Conservation (phyloP, 805 yeast genomes). For the Ogataea ganodermae region DNA sequence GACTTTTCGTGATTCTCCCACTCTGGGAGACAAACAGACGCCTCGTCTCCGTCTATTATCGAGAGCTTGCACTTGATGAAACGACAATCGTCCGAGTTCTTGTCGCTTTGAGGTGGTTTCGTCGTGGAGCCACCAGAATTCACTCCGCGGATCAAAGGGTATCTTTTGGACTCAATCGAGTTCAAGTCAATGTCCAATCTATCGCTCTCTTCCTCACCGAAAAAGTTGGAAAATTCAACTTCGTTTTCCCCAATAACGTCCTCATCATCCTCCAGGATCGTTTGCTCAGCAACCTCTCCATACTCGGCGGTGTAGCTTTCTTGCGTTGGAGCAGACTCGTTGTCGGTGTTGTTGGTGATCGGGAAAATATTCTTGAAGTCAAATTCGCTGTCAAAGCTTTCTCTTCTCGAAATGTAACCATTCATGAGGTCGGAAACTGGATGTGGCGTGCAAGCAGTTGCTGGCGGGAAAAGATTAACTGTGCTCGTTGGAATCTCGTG, state of each 20-base stretch:
- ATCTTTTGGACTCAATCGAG: slow-evolving; percentile 26
- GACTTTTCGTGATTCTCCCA: slow-evolving; percentile 49
- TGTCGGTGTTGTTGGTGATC: slow-evolving; percentile 1
- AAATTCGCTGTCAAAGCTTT: slow-evolving; percentile 26
- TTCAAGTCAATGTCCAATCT: slow-evolving; percentile 12
- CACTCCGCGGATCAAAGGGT: slow-evolving; percentile 54
- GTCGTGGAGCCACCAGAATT: slow-evolving; percentile 60
- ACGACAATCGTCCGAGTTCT: slow-evolving; percentile 28
- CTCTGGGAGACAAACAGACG: slow-evolving; percentile 50
- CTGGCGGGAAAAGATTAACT: slow-evolving; percentile 32
- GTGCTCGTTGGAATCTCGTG: slow-evolving; percentile 1
- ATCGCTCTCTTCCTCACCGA: slow-evolving; percentile 6
- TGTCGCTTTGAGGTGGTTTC: slow-evolving; percentile 50
- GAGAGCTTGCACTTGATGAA: slow-evolving; percentile 50
- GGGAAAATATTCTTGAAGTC: slow-evolving; percentile 20
- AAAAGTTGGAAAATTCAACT: slow-evolving; percentile 19
- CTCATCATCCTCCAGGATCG: slow-evolving; percentile 9
- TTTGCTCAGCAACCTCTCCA: slow-evolving; percentile 9
- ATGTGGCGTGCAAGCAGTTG: slow-evolving; percentile 35
- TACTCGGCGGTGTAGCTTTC: slow-evolving; percentile 3
- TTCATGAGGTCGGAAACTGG: slow-evolving; percentile 15
- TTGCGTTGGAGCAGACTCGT: slow-evolving; percentile 1
- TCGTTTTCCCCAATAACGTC: slow-evolving; percentile 21
- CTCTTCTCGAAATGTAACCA: slow-evolving; percentile 23
- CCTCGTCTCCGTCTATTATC: slow-evolving; percentile 46